Percentiles rank a stretch among this genome's conserved stretches.
phyloP scores from a whole-genome alignment of 2,329 filamentous ascomycete genomes.

The Dothistroma septosporum region DNA sequence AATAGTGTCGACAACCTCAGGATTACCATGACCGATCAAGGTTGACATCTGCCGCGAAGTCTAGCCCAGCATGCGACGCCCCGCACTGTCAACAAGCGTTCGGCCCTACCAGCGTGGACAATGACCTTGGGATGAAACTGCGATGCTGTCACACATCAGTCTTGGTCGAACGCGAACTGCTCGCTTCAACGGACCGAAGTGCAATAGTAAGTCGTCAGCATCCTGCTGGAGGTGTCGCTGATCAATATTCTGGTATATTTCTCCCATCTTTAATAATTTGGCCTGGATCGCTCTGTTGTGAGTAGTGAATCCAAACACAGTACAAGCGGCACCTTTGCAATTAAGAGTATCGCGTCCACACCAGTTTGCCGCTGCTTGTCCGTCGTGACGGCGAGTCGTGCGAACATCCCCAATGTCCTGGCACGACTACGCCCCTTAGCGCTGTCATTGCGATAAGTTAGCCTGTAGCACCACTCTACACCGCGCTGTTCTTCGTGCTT shows the following conservation, averaged over 20 bases:
- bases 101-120: conserved; percentile 17
- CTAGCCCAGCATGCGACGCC: conserved; percentile 51
- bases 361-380: no score
- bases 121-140: conserved; percentile 23
- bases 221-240: conserved; percentile 17
- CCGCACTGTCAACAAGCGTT: conserved; percentile 17
- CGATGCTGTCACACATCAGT: conserved; percentile 11
- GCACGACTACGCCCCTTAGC: no score
- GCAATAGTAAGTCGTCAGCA: conserved; percentile 17
- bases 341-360: no score
- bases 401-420: no score
- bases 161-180: neutral
- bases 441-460: no score
- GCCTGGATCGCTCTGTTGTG: neutral
- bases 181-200: conserved; percentile 9
- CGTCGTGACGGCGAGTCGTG: no score
- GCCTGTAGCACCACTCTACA: no score
- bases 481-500: no score
- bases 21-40: no score
- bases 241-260: conserved; percentile 18
- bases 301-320: no score
- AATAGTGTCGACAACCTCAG: no score
- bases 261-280: conserved; percentile 9
- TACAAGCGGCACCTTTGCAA: no score
- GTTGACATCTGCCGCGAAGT: conserved; percentile 43